Evolutionary conservation across 2,329 filamentous ascomycete species (phyloP), one percentile per base, ranked within the genome.

Genomic region (Hymenoscyphus scutula): DNA sequence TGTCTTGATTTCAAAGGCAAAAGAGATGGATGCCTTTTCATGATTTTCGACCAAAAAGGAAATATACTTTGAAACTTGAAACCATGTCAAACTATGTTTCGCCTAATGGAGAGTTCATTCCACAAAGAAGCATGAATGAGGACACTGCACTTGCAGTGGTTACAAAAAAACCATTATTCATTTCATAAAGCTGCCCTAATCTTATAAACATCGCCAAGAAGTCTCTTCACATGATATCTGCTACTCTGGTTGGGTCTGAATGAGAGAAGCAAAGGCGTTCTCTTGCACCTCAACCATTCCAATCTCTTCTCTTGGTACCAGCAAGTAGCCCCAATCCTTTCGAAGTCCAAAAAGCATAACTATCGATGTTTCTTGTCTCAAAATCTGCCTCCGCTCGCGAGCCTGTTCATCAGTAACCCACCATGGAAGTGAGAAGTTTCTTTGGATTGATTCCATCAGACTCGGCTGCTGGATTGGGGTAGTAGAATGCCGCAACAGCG

Each of bases 401-500:
- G n/a, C 10, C 25, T 3, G 7, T 13, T 13, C 17, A n/a, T 54
- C 53, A 54, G 32, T 54, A 54, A 3, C 53, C 53, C 17, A 54
- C 13, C 53, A 54, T 54, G 13, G 25, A 30, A 19, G 53, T 54
- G 17, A 54, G 53, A 17, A 54, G 53, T n/a, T 37, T n/a, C 15
- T 54, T n/a, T 59, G 34, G 30, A 38, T 53, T 32, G 6, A 29
- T 54, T 13, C 34, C 37, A 17, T 34, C 32, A 30, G 27, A 15
- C 27, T 53, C 56, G 5, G 11, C 23, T 30, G 25, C 15, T 30
- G 75, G 77, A 62, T 83, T 80, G 2, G 84, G 84, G 66, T 82
- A 86, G 70, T 82, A 85, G 65, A 77, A 84, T 1, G 83, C 83
- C 1, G 83, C 83, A 1, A 84, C 82, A 11, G 84, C 84, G 67